Conservation (phyloP, 2,329 filamentous ascomycete species). For the Xylariaceae sp. region DNA sequence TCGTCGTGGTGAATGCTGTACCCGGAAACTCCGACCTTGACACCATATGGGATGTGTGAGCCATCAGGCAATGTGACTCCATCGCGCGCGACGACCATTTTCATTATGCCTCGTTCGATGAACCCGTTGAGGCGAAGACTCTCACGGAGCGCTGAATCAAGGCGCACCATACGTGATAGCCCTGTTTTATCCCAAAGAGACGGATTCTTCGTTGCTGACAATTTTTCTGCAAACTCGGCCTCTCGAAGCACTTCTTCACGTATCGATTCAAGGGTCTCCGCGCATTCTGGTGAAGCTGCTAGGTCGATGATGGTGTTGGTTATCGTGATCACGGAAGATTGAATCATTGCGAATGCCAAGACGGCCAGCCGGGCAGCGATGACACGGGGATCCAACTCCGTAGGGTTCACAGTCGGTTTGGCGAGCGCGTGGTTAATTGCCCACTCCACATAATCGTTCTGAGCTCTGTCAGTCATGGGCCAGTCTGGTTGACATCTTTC, state of each 20-base stretch:
- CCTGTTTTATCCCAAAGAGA: conserved; percentile 32
- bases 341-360: conserved; percentile 36
- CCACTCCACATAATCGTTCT: conserved; percentile 40
- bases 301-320: conserved; percentile 37
- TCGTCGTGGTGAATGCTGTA: conserved; percentile 34
- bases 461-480: background rate
- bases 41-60: conserved; percentile 32
- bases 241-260: conserved; percentile 34
- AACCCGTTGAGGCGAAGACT: conserved; percentile 38
- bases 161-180: conserved; percentile 34
- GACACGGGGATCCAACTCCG: conserved; percentile 30
- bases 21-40: conserved; percentile 34
- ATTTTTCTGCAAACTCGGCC: conserved; percentile 10
- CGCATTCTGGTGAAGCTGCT: conserved; percentile 27
- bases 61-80: conserved; percentile 34
- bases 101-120: conserved; percentile 34
- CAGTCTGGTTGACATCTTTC: background rate
- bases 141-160: conserved; percentile 41
- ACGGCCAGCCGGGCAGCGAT: conserved; percentile 33
- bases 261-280: conserved; percentile 27
- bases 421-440: conserved; percentile 34
- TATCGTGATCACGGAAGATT: conserved; percentile 37
- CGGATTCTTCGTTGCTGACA: background rate
- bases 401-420: conserved; percentile 25
- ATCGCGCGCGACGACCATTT: conserved; percentile 32